A percentile compares a stretch with the other conserved stretches of the same genome.
These are phyloP conservation scores for Calcarisporium arbuscula DNA, from an alignment of 2,329 filamentous ascomycete species.

Conservation along the genomic window DNA sequence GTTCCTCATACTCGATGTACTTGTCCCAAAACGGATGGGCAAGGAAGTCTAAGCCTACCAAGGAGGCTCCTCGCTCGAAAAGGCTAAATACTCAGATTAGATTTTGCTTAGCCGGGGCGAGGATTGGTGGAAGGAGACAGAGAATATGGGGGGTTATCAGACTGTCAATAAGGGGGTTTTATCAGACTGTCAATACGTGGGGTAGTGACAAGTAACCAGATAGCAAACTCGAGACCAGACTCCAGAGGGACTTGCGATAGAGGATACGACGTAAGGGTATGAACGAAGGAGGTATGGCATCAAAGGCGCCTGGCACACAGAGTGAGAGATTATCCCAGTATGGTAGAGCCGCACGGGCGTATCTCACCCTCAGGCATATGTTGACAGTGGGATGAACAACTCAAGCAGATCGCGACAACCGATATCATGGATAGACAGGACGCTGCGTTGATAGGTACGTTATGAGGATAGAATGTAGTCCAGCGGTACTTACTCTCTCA, in stretches of 20 bases:
- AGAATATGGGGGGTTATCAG: conserved; percentile 50
- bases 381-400: conserved; percentile 31
- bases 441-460: conserved; percentile 45
- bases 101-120: conserved; percentile 17
- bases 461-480: conserved; percentile 62
- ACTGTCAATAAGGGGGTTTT: conserved; percentile 24
- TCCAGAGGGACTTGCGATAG: conserved; percentile 26
- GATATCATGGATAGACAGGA: conserved; percentile 36
- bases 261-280: conserved; percentile 34
- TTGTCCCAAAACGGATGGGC: conserved; percentile 98
- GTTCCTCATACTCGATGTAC: conserved; percentile 94
- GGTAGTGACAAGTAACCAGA: conserved; percentile 44
- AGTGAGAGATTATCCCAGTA: conserved; percentile 60
- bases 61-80: conserved; percentile 81
- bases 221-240: conserved; percentile 41
- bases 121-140: conserved; percentile 39
- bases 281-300: conserved; percentile 29
- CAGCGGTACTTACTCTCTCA: conserved; percentile 94
- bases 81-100: conserved; percentile 54
- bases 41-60: conserved; percentile 87
- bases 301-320: conserved; percentile 56
- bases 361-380: conserved; percentile 59
- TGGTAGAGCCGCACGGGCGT: conserved; percentile 53
- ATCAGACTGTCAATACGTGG: no score
- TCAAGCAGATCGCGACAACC: conserved; percentile 25